Percentiles rank a stretch among this genome's conserved stretches.
Conservation (phyloP, 1,284 basidiomycete genomes). For the Boletus semigastroideus region DNA sequence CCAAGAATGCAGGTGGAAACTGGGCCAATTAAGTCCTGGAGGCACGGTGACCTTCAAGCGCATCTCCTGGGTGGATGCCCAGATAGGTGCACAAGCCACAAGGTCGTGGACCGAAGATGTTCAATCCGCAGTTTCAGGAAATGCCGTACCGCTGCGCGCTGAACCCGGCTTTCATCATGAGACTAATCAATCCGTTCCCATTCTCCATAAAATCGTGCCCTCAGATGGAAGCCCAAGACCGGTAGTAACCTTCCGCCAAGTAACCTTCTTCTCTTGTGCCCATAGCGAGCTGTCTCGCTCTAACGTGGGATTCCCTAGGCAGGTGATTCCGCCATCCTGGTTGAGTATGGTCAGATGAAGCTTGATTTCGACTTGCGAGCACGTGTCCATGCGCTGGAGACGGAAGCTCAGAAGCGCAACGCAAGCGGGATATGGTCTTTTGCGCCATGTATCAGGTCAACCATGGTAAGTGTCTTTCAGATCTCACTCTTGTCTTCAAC, state of each 20-base stretch:
- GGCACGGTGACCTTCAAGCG: conserved; percentile 49
- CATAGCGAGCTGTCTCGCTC: not conserved
- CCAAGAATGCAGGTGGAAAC: conserved; percentile 51
- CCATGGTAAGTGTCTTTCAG: conserved; percentile 39
- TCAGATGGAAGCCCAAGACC: conserved; percentile 19
- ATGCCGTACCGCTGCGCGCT: not conserved
- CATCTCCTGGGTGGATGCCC: conserved; percentile 43
- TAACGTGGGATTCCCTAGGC: conserved; percentile 36
- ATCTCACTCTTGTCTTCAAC: not conserved
- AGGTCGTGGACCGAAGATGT: conserved; percentile 36
- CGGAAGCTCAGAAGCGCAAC: conserved; percentile 34
- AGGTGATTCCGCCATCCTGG: conserved; percentile 55
- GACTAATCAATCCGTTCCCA: not conserved
- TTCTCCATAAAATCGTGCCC: conserved; percentile 15
- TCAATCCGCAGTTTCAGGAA: conserved; percentile 6
- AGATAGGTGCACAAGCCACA: conserved; percentile 25
- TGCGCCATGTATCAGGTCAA: conserved; percentile 58
- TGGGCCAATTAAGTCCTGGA: conserved; percentile 61
- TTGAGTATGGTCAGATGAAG: conserved; percentile 56
- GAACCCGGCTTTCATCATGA: not conserved
- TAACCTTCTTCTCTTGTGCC: conserved; percentile 12
- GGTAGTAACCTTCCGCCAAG: conserved; percentile 46
- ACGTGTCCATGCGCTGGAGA: conserved; percentile 57
- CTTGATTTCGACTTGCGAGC: conserved; percentile 53
- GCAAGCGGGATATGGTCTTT: conserved; percentile 44